A percentile compares a stretch with the other conserved stretches of the same genome.
These are phyloP conservation scores for Pestalotiopsis fici DNA, from an alignment of 2,329 filamentous ascomycete species.

Conservation along the genomic window DNA sequence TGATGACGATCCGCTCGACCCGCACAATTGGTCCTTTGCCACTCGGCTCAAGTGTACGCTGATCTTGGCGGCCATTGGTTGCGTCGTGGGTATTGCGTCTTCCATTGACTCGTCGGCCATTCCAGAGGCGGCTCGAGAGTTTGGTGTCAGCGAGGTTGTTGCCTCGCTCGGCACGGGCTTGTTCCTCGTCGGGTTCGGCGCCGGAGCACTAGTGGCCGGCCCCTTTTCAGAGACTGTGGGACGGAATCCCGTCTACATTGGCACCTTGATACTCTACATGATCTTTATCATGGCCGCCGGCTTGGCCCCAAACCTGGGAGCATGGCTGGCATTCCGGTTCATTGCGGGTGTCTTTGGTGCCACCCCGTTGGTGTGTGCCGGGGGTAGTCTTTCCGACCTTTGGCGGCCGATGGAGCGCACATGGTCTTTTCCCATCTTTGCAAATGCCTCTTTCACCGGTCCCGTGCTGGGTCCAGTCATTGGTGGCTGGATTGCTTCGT, in stretches of 20 bases:
- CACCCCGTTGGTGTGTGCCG: conserved; percentile 42
- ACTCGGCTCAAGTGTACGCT: conserved; percentile 12
- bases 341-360: conserved; percentile 47
- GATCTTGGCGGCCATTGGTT: background rate
- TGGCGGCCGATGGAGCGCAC: conserved; percentile 26
- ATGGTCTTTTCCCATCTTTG: conserved; percentile 24
- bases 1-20: conserved; percentile 13
- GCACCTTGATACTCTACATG: conserved; percentile 18
- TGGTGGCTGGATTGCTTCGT: conserved; percentile 19
- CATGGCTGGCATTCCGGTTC: conserved; percentile 48
- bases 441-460: conserved; percentile 19
- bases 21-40: conserved; percentile 16
- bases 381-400: conserved; percentile 43
- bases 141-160: conserved; percentile 13
- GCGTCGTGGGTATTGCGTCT: conserved; percentile 10
- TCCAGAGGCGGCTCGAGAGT: conserved; percentile 11
- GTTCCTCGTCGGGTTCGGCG: conserved; percentile 36
- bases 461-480: conserved; percentile 30
- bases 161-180: conserved; percentile 24
- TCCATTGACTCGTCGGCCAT: conserved; percentile 14
- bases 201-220: conserved; percentile 36
- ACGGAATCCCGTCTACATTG: conserved; percentile 40
- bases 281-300: conserved; percentile 41
- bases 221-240: conserved; percentile 38
- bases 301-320: conserved; percentile 41